Base-by-base conservation (phyloP, 192 early-diverging fungal species). In the Coemansia sp. region DNA sequence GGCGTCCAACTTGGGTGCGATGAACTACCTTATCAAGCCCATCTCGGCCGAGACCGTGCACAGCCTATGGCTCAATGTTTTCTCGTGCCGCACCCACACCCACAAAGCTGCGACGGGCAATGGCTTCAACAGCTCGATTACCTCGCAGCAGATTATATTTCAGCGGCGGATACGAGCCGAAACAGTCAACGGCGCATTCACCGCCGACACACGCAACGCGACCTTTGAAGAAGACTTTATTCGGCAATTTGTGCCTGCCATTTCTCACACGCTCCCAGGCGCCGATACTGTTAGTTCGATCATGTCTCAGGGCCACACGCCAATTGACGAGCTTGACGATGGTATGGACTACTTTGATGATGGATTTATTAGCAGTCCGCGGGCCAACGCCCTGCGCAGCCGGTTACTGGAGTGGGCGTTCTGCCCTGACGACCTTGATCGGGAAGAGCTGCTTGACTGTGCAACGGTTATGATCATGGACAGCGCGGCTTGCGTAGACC, bases 381-480 rank as follows among this genome's bases (percentile, higher is more conserved):
- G 72, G 9, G 65, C 71, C 26, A 65, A 74, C 62, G 41, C 60
- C 39, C 83, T 91, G n/a, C 87, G 86, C 31, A 62, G 45, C 19
- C 75, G 75, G 61, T 64, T 92, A 2, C 71, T 83, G 16, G 85
- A 85, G 31, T 90, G 91, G 89, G 85, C 87, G 26, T 90, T 90
- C 69, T 80, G 77, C 67, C 88, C 91, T n/a, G 86, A 87, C 70
- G 85, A 87, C 53, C 72, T 89, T 23, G 66, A 71, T 23, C 75
- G 84, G 49, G 75, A 81, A 54, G 89, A 92, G 57, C 68, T 90
- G 53, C 80, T 92, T 59, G 86, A 87, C 56, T 87, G 86, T 60
- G 86, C 85, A 1, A 81, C 83, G 43, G 68, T 92, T 29, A 85
- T 92, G 60, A 85, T 92, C 66, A 83, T 89, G 72, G 86, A 89